These are phyloP conservation scores for Colletotrichum musicola DNA, from an alignment of 2,329 filamentous ascomycete species.

Conservation along the genomic window DNA sequence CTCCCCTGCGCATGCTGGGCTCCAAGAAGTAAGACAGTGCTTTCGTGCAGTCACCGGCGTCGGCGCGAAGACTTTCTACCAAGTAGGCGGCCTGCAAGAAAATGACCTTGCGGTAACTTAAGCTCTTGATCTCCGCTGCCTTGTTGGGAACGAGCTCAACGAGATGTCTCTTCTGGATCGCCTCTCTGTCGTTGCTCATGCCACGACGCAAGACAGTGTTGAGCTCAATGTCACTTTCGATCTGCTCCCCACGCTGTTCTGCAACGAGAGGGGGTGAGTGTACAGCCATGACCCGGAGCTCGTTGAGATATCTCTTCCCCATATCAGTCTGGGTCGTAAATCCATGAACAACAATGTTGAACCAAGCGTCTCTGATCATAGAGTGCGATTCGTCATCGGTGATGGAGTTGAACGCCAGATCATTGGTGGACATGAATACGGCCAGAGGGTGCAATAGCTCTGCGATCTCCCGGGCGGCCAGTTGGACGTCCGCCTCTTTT, in stretches of 20 bases:
- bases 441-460: slow-evolving; percentile 91
- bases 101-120: slow-evolving; percentile 91
- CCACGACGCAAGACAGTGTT: slow-evolving; percentile 93
- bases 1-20: slow-evolving; percentile 78
- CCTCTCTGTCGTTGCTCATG: slow-evolving; percentile 81
- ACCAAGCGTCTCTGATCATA: slow-evolving; percentile 93
- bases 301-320: slow-evolving; percentile 78
- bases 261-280: slow-evolving; percentile 90
- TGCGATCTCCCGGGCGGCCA: slow-evolving; percentile 88
- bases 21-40: slow-evolving; percentile 95
- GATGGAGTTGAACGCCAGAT: slow-evolving; percentile 62
- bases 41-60: slow-evolving; percentile 89
- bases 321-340: slow-evolving; percentile 82
- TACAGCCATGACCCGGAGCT: slow-evolving; percentile 86
- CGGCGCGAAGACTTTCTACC: slow-evolving; percentile 88
- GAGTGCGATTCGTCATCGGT: slow-evolving; percentile 77
- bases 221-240: slow-evolving; percentile 96
- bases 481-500: slow-evolving; percentile 81
- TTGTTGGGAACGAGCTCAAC: slow-evolving; percentile 80
- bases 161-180: slow-evolving; percentile 84
- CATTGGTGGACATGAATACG: slow-evolving; percentile 79
- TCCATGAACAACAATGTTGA: slow-evolving; percentile 95
- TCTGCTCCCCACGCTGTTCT: slow-evolving; percentile 87
- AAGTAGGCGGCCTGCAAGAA: slow-evolving; percentile 93
- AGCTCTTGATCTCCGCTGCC: slow-evolving; percentile 80